These are phyloP conservation scores for Calonectria leucothoes DNA, from an alignment of 2,329 filamentous ascomycete species.

Conservation along the genomic window DNA sequence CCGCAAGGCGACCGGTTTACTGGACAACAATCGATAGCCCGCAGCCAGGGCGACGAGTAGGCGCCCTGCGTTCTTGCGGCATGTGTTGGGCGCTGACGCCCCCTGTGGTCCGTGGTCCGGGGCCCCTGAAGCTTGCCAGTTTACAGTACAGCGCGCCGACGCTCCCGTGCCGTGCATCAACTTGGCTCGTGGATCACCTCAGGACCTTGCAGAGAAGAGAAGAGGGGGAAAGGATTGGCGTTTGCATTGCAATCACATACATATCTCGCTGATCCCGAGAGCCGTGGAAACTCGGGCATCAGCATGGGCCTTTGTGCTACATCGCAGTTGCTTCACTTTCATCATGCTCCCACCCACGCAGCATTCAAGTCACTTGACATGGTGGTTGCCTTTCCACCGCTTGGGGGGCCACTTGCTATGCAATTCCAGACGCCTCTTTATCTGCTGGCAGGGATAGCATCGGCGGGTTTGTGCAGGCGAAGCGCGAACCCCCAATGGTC, in stretches of 20 bases:
- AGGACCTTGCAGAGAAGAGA: background rate
- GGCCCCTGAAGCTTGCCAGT: constrained; percentile 37
- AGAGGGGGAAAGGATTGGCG: background rate
- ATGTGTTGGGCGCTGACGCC: constrained; percentile 20
- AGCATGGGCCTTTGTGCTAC: background rate
- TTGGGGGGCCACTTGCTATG: constrained; percentile 3
- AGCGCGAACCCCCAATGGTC: constrained; percentile 9
- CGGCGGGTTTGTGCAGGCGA: constrained; percentile 12
- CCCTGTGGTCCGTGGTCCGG: constrained; percentile 24
- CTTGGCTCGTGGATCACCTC: constrained; percentile 1
- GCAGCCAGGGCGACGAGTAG: constrained; percentile 10
- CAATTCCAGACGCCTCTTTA: background rate
- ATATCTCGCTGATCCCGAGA: background rate
- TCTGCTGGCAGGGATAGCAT: background rate
- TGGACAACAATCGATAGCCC: constrained; percentile 43
- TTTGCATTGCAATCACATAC: background rate
- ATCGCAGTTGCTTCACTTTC: background rate
- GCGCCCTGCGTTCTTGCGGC: constrained; percentile 6
- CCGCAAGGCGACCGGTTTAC: constrained; percentile 32
- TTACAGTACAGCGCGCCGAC: constrained; percentile 26
- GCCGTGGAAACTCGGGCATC: background rate
- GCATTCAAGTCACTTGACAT: background rate
- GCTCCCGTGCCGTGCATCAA: constrained; percentile 16
- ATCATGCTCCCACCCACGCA: background rate
- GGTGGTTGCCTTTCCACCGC: background rate